phyloP scores from a whole-genome alignment of 495 filamentous ascomycete genomes.

The Lasiosphaeriaceae sp. region DNA sequence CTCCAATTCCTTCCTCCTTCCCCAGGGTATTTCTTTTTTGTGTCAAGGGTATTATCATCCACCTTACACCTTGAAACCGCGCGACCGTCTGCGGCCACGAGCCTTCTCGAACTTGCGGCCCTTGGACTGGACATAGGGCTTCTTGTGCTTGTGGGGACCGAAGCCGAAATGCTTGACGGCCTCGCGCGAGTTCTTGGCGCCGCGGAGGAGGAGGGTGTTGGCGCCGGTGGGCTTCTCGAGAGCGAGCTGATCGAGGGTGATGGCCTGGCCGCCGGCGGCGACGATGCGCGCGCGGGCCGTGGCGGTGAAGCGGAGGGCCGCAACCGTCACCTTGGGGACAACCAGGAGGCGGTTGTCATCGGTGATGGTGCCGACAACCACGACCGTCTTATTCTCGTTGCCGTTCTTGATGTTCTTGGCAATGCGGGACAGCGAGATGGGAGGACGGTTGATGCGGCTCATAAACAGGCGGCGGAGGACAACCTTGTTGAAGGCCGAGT shows the following conservation, averaged over 20 bases:
- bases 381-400: constrained; percentile 83
- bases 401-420: constrained; percentile 62
- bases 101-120: constrained; percentile 98
- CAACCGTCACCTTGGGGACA: constrained; percentile 86
- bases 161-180: constrained; percentile 98
- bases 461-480: constrained; percentile 95
- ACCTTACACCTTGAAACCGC: constrained; percentile 97
- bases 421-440: constrained; percentile 88
- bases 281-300: constrained; percentile 89
- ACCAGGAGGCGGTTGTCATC: constrained; percentile 90
- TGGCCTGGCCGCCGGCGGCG: constrained; percentile 86
- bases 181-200: constrained; percentile 95
- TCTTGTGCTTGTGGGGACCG: constrained; percentile 96
- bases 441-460: constrained; percentile 95
- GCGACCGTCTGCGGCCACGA: constrained; percentile 92
- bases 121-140: constrained; percentile 96
- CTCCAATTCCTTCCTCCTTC: not conserved
- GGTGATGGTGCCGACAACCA: constrained; percentile 88
- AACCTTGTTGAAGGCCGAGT: constrained; percentile 94
- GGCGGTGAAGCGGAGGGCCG: constrained; percentile 91
- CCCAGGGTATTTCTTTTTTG: not conserved
- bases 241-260: constrained; percentile 95
- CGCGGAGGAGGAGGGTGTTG: constrained; percentile 92
- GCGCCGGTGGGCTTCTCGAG: constrained; percentile 86
- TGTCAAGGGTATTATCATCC: constrained; percentile 14